Percentiles rank a stretch among this genome's conserved stretches.
Evolutionary conservation across 2,329 filamentous ascomycete species (phyloP).

Genomic region (Cercospora canescens): DNA sequence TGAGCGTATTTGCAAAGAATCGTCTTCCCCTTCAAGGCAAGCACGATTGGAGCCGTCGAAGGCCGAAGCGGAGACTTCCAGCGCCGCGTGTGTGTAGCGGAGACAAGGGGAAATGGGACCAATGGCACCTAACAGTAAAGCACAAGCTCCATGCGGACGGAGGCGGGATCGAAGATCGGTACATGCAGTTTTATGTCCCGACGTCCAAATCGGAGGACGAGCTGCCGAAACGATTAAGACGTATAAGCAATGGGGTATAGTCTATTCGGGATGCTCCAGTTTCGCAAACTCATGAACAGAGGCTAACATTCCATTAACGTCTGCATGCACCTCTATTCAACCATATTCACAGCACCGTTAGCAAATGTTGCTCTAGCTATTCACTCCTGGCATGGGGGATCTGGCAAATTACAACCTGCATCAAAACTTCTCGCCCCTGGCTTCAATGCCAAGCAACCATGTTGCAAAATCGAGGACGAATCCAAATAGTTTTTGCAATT

Average conservation of each 20-base stretch:
- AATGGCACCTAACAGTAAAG: neutral
- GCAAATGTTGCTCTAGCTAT: neutral
- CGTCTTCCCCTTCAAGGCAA: constrained; percentile 14
- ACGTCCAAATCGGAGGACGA: neutral
- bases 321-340: neutral
- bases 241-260: neutral
- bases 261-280: neutral
- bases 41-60: neutral
- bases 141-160: neutral
- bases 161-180: neutral
- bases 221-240: neutral
- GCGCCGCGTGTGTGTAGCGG: neutral
- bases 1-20: constrained; percentile 20
- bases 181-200: neutral
- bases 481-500: neutral
- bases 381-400: neutral
- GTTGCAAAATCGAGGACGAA: neutral
- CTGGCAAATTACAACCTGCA: neutral
- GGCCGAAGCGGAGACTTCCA: neutral
- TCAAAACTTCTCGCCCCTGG: neutral
- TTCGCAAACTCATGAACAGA: neutral
- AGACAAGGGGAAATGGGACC: neutral
- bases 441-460: neutral
- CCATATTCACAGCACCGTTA: neutral
- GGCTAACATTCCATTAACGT: neutral